A percentile compares a stretch with the other conserved stretches of the same genome.
These are phyloP conservation scores for Penicillium paradoxum DNA, from an alignment of 495 filamentous ascomycete genomes.

Conservation along the genomic window DNA sequence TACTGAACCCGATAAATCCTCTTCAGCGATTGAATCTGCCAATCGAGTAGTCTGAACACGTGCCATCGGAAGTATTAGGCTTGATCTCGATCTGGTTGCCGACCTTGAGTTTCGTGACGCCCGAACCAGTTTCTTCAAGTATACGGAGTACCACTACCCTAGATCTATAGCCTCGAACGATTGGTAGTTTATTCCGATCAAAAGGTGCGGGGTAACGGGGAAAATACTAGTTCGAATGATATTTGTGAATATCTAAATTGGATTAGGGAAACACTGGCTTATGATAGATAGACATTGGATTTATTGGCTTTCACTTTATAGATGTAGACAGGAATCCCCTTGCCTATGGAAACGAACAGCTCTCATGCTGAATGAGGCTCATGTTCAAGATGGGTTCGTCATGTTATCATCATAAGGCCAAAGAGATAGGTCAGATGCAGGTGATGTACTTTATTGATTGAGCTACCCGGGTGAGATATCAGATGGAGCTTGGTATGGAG, in stretches of 20 bases:
- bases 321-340: slow-evolving; percentile 36
- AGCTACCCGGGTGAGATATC: no score
- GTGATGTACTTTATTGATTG: no score
- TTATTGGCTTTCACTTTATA: slow-evolving; percentile 38
- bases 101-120: slow-evolving; percentile 43
- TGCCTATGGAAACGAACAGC: slow-evolving; percentile 41
- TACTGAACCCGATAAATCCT: slow-evolving; percentile 59
- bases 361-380: slow-evolving; percentile 29
- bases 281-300: no score
- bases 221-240: slow-evolving; percentile 50
- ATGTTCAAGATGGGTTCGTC: background rate
- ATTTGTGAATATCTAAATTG: slow-evolving; percentile 55
- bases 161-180: slow-evolving; percentile 62
- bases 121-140: slow-evolving; percentile 54
- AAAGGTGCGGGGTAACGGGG: slow-evolving; percentile 52
- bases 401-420: background rate
- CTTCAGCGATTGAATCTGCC: slow-evolving; percentile 53
- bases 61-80: slow-evolving; percentile 56
- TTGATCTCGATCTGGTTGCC: slow-evolving; percentile 55
- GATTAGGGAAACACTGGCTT: background rate
- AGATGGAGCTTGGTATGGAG: no score
- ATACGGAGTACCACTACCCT: no score
- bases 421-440: background rate
- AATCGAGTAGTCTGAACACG: slow-evolving; percentile 47
- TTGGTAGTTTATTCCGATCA: slow-evolving; percentile 52